Conservation (phyloP, 2,329 filamentous ascomycete species). For the Chrysoporthe cubensis region DNA sequence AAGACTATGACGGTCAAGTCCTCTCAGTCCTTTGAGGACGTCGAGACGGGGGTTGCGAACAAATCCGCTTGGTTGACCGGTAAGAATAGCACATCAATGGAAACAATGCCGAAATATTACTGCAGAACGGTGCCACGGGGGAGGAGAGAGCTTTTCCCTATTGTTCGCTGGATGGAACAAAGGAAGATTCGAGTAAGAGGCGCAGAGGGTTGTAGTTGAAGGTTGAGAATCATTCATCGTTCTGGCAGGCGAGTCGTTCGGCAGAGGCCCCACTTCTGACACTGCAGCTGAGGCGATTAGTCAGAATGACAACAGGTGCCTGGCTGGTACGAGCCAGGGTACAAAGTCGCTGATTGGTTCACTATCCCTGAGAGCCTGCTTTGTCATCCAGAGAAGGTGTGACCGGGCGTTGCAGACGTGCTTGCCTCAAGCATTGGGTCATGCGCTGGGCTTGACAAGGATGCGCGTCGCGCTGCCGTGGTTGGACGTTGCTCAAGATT, state of each 20-base stretch:
- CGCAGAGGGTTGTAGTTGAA: not conserved
- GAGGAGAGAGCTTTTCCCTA: conserved; percentile 5
- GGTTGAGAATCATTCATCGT: not conserved
- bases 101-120: conserved; percentile 8
- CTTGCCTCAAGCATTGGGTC: not conserved
- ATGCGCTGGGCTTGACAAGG: conserved; percentile 14
- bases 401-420: conserved; percentile 27
- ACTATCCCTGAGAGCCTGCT: not conserved
- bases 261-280: conserved; percentile 8
- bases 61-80: not conserved
- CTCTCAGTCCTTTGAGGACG: conserved; percentile 19
- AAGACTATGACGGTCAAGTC: not conserved
- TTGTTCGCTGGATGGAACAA: conserved; percentile 9
- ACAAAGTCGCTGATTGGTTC: not conserved
- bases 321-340: not conserved
- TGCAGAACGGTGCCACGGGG: not conserved
- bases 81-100: conserved; percentile 4
- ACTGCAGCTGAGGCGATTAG: conserved; percentile 3
- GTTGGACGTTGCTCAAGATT: not conserved
- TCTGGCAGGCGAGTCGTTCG: conserved; percentile 9
- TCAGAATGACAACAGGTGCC: not conserved
- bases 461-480: conserved; percentile 21
- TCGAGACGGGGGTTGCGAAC: not conserved
- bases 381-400: conserved; percentile 9
- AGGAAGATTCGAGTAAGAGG: not conserved